Evolutionary conservation across 495 filamentous ascomycete genomes (phyloP).

Genomic region (Platismatia glauca): DNA sequence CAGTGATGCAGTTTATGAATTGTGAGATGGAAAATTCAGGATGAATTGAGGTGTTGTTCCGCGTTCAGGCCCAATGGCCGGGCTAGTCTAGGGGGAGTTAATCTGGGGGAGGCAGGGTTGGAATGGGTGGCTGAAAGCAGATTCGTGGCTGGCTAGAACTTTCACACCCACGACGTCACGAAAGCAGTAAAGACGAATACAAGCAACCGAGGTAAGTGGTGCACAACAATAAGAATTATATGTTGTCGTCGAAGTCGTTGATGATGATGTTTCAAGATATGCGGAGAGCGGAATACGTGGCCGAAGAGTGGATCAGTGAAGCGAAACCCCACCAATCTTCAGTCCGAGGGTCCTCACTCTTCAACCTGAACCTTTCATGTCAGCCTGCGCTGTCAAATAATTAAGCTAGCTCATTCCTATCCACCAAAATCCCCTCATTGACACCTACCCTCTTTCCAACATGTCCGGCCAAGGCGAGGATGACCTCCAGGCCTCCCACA

Average conservation of each 20-base stretch:
- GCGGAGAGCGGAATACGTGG: conserved; percentile 2
- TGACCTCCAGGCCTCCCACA: conserved; percentile 76
- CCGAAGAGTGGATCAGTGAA: conserved; percentile 9
- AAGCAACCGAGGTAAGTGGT: not conserved
- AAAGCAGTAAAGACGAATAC: not conserved
- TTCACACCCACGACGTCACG: not conserved
- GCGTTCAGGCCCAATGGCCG: conserved; percentile 5
- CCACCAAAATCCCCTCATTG: not conserved
- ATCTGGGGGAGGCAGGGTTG: conserved; percentile 4
- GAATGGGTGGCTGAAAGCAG: conserved; percentile 8
- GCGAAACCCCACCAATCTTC: conserved; percentile 11
- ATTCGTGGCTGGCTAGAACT: not conserved
- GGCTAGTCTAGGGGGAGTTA: conserved; percentile 4
- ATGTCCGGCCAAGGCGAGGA: conserved; percentile 46
- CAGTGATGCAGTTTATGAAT: conserved; percentile 2
- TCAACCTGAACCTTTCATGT: not conserved
- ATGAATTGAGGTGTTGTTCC: conserved; percentile 1
- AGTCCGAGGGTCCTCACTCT: no score
- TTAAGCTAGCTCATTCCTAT: not conserved
- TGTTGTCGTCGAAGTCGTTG: not conserved
- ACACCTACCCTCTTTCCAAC: conserved; percentile 9
- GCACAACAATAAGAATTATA: no score
- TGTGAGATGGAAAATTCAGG: conserved; percentile 10
- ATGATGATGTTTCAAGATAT: not conserved
- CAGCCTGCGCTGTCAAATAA: not conserved